Conservation (phyloP, 495 filamentous ascomycete genomes). For the Aspergillus incahuasiensis region DNA sequence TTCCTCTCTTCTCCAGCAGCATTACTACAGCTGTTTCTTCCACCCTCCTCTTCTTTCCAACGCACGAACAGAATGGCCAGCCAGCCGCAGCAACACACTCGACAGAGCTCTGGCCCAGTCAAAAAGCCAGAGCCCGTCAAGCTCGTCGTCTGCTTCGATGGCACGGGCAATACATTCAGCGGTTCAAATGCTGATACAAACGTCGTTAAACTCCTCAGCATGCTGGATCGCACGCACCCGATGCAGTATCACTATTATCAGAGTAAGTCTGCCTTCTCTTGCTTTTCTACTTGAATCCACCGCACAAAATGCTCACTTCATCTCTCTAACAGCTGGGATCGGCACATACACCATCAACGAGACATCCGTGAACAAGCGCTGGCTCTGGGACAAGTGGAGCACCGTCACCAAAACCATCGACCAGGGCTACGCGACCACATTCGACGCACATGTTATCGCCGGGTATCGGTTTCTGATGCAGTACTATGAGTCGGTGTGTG, state of each 20-base stretch:
- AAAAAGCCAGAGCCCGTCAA: background rate
- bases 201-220: slow-evolving; percentile 39
- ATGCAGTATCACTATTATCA: slow-evolving; percentile 18
- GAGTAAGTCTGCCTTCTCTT: slow-evolving; percentile 48
- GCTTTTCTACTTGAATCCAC: too few relatives aligned
- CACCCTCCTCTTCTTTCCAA: too few relatives aligned
- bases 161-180: slow-evolving; percentile 40
- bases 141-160: slow-evolving; percentile 42
- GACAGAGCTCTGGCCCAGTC: background rate
- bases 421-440: slow-evolving; percentile 66
- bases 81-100: background rate
- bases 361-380: background rate
- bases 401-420: slow-evolving; percentile 44
- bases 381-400: background rate
- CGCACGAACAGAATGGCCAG: too few relatives aligned
- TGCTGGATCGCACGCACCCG: slow-evolving; percentile 23
- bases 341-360: background rate
- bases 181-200: slow-evolving; percentile 38
- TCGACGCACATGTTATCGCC: slow-evolving; percentile 71
- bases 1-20: too few relatives aligned
- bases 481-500: background rate
- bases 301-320: too few relatives aligned
- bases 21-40: too few relatives aligned
- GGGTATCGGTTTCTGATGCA: slow-evolving; percentile 81
- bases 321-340: background rate